Conservation (phyloP, 345 rosid species). For the Hibiscus mutabilis region DNA sequence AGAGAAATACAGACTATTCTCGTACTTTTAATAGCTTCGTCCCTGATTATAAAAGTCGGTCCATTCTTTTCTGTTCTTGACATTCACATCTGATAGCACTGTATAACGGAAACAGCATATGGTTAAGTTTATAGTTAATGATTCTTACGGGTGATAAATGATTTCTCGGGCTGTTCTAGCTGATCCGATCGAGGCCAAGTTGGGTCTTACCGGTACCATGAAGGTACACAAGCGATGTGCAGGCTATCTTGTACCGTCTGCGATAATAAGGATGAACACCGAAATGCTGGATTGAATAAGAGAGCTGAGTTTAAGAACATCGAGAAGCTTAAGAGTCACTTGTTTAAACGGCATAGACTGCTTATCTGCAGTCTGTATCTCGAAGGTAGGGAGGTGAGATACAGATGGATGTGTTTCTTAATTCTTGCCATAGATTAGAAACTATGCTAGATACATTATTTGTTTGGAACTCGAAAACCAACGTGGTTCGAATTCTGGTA, state of each 20-base stretch:
- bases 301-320: slow-evolving; percentile 45
- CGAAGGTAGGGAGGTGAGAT: slow-evolving; percentile 63
- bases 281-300: slow-evolving; percentile 41
- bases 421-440: neutral
- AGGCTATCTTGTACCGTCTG: slow-evolving; percentile 55
- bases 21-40: too few species aligned
- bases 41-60: too few species aligned
- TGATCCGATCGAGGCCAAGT: slow-evolving; percentile 46
- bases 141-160: slow-evolving; percentile 43
- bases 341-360: slow-evolving; percentile 48
- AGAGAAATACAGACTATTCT: too few species aligned
- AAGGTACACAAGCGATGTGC: slow-evolving; percentile 63
- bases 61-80: too few species aligned
- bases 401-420: neutral
- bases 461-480: too few species aligned
- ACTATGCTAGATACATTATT: neutral
- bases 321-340: slow-evolving; percentile 63
- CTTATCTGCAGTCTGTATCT: slow-evolving; percentile 58
- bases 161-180: slow-evolving; percentile 46
- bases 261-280: slow-evolving; percentile 39
- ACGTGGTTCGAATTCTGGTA: too few species aligned
- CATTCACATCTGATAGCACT: too few species aligned
- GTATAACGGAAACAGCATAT: neutral
- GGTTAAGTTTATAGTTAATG: neutral
- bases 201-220: slow-evolving; percentile 58